A percentile compares a stretch with the other conserved stretches of the same genome.
Evolutionary conservation across 2,329 filamentous ascomycete species (phyloP).

Genomic region (Cryphonectria nitschkei): DNA sequence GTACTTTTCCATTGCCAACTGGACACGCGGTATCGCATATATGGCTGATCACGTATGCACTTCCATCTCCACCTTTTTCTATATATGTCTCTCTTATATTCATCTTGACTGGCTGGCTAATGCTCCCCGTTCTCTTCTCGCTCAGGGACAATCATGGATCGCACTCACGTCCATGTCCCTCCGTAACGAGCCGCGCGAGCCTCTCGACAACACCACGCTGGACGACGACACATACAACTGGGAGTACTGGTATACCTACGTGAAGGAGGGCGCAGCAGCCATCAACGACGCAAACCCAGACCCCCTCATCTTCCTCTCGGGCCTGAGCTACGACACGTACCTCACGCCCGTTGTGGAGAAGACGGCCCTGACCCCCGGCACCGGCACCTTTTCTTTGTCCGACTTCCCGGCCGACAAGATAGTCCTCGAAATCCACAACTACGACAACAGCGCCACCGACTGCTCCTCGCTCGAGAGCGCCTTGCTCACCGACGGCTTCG

Average conservation of each 20-base stretch:
- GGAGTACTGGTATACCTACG: conserved; percentile 51
- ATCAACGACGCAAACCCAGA: conserved; percentile 50
- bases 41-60: conserved; percentile 53
- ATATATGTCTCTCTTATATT: too few species aligned
- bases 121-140: too few species aligned
- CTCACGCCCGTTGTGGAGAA: conserved; percentile 48
- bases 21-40: conserved; percentile 55
- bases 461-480: conserved; percentile 46
- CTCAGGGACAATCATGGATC: conserved; percentile 44
- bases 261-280: conserved; percentile 45
- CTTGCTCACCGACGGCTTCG: conserved; percentile 50
- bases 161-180: conserved; percentile 46
- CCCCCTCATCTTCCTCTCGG: conserved; percentile 54
- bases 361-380: conserved; percentile 46
- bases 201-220: conserved; percentile 38
- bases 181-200: conserved; percentile 48
- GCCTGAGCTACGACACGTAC: conserved; percentile 53
- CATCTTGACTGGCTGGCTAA: background rate
- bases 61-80: background rate
- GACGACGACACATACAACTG: conserved; percentile 46
- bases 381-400: conserved; percentile 40
- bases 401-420: conserved; percentile 50
- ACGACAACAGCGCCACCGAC: conserved; percentile 46
- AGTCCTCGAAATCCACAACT: conserved; percentile 55
- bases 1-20: conserved; percentile 56